A percentile compares a stretch with the other conserved stretches of the same genome.
phyloP scores from a whole-genome alignment of 805 yeast genomes.

The Tetrapisispora arboricola region DNA sequence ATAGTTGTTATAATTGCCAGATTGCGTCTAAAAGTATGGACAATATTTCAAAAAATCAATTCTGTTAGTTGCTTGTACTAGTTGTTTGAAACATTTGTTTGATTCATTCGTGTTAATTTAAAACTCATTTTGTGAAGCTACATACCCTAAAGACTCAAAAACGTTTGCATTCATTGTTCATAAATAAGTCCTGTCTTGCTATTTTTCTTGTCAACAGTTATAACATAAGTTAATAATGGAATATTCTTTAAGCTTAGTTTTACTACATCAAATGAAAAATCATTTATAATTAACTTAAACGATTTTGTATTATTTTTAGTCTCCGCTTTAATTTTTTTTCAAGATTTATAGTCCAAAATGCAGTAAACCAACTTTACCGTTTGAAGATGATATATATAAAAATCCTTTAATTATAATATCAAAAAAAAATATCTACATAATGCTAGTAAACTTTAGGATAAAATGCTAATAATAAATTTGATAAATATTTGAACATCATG shows the following conservation, averaged over 20 bases:
- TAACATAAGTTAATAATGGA: no score
- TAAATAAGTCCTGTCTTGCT: not conserved
- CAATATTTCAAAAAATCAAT: not conserved
- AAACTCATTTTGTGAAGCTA: not conserved
- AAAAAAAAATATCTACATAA: no score
- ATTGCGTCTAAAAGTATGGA: not conserved
- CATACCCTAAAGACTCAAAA: conserved; percentile 25
- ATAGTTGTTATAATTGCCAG: conserved; percentile 15
- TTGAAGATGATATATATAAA: no score
- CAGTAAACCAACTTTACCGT: no score
- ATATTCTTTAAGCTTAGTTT: no score
- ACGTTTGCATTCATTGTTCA: conserved; percentile 8
- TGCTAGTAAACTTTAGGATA: not conserved
- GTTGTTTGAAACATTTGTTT: not conserved
- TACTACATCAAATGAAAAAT: no score
- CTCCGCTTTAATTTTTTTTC: no score
- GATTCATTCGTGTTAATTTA: not conserved
- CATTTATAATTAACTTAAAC: no score
- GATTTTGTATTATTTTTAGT: no score
- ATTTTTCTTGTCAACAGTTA: no score
- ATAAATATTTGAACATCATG: not conserved
- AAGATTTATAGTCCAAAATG: no score
- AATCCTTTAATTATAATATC: no score
- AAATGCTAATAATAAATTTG: not conserved
- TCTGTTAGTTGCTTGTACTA: not conserved